Base-by-base conservation (phyloP, 352 stramenopile species). In the Phytophthora pini region DNA sequence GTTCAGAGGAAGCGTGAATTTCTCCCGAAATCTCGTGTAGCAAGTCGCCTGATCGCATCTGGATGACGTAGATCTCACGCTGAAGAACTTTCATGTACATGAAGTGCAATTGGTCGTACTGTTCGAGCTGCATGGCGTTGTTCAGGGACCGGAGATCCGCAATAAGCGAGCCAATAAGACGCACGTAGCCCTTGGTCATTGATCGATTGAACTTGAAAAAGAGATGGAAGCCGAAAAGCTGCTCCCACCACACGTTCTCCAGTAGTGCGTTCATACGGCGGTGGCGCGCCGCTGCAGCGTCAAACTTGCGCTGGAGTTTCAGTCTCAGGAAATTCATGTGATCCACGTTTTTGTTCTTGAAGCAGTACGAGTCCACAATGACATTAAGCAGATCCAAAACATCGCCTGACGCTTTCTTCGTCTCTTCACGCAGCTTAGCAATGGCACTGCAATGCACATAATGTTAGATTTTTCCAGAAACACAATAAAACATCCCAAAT, bases 301-400 rank as follows among this genome's bases (percentile, higher is more conserved):
- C 77, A 48, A 94, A 94, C 52, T 94, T 93, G 44, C 80, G 82
- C 10, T 80, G 59, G 27, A 94, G 70, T 53, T 91, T 92, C 15
- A 92, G 60, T 17, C 77, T 82, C 10, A 94, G 54, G 40, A 94
- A 90, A 46, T 94, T 87, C 82, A 94, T 90, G 70, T 92, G 72
- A 26, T 93, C 82, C 26, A 91, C 70, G 53, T 92, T 91, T 70
- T 93, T 94, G 76, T 90, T 92, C 70, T 92, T 90, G 72, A 94
- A 94, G 59, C 86, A 94, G 73, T 94, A 94, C 39, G 84, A 89
- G 60, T 94, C 86, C 4, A 94, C 73, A 54, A 94, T 90, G 58
- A 94, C 74, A 54, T 94, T 92, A 9, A 92, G 76, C 27, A 94
- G 60, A 36, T 92, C 86, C 6, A 90, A 39, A 20, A 94, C 79